Conservation (phyloP, 805 yeast species). For the Vanderwaltozyma verrucispora region DNA sequence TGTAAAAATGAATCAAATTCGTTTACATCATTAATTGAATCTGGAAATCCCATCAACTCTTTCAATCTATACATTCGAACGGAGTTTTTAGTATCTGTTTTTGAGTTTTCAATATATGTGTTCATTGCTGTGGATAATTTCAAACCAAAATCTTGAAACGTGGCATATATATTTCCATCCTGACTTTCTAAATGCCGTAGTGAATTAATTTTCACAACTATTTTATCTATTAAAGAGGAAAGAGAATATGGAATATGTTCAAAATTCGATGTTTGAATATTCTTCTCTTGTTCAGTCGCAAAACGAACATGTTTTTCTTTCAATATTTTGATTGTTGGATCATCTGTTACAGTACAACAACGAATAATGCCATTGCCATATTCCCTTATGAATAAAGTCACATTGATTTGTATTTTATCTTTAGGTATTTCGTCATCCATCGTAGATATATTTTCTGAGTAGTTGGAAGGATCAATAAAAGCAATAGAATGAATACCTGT, state of each 20-base stretch:
- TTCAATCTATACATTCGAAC: no score
- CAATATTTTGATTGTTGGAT: neutral
- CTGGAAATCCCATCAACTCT: conserved; percentile 8
- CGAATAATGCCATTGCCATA: neutral
- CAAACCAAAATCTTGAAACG: conserved; percentile 22
- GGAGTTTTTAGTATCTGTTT: no score
- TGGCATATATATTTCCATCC: conserved; percentile 6
- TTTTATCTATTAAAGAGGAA: no score
- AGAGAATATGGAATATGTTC: no score
- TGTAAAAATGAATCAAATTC: conserved; percentile 21
- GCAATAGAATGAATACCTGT: conserved; percentile 7
- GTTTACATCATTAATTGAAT: conserved; percentile 9
- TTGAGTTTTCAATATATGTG: conserved; percentile 7
- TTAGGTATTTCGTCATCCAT: neutral
- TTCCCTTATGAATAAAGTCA: conserved; percentile 4
- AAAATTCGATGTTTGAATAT: neutral
- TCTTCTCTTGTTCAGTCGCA: neutral
- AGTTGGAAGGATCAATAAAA: neutral
- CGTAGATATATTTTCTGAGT: neutral
- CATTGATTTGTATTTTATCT: neutral
- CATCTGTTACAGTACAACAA: neutral
- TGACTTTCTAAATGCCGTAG: neutral
- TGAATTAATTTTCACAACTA: neutral
- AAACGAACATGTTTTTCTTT: conserved; percentile 1
- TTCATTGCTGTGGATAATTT: conserved; percentile 19